phyloP scores from a whole-genome alignment of 805 yeast genomes.

The Ogataea haglerorum region DNA sequence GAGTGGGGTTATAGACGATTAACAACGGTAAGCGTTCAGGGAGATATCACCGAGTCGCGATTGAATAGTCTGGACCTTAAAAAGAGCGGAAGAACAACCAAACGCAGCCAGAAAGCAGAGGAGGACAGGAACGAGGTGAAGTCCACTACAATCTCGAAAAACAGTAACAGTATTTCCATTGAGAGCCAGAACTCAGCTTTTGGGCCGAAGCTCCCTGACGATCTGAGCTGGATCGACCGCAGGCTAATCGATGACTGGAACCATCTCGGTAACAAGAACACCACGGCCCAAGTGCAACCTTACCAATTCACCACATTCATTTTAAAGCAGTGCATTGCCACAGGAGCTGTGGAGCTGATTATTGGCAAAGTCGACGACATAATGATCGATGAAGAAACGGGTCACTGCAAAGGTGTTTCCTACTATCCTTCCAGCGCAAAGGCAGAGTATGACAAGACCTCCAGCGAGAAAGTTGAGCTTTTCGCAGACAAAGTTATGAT shows the following conservation, averaged over 20 bases:
- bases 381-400: conserved; percentile 56
- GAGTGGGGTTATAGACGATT: conserved; percentile 93
- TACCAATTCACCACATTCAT: conserved; percentile 86
- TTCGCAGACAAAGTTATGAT: conserved; percentile 75
- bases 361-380: conserved; percentile 80
- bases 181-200: conserved; percentile 21
- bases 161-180: conserved; percentile 35
- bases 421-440: conserved; percentile 43
- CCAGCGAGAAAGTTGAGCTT: conserved; percentile 42
- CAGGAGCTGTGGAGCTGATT: conserved; percentile 79
- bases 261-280: conserved; percentile 73
- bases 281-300: conserved; percentile 97
- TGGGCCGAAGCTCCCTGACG: conserved; percentile 46
- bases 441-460: conserved; percentile 30
- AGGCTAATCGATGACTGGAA: conserved; percentile 70
- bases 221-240: conserved; percentile 73
- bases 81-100: conserved; percentile 6
- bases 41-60: conserved; percentile 49
- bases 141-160: conserved; percentile 34
- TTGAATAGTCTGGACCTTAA: conserved; percentile 2
- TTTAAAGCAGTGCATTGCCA: conserved; percentile 72
- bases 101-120: conserved; percentile 3
- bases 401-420: conserved; percentile 68
- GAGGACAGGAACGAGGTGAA: conserved; percentile 11
- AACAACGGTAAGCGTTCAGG: conserved; percentile 83